Evolutionary conservation across 2,329 filamentous ascomycete genomes (phyloP).

Genomic region (Arthrobotrys sinensis): DNA sequence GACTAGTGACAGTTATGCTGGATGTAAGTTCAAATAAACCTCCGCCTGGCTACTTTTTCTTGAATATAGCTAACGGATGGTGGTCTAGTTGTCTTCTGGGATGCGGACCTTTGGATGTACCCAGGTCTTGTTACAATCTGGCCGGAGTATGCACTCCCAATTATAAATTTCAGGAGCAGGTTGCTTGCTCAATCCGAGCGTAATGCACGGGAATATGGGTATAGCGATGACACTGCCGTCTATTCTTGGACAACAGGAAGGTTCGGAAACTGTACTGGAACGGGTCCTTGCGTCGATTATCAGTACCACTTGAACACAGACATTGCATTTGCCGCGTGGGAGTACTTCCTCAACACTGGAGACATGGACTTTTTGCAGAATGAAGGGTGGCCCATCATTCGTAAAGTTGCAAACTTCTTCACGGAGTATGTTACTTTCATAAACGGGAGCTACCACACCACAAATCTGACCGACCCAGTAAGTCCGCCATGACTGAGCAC

Average conservation of each 20-base stretch:
- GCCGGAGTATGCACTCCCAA: constrained; percentile 75
- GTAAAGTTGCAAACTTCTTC: constrained; percentile 64
- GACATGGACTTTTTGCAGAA: constrained; percentile 73
- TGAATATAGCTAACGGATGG: constrained; percentile 3
- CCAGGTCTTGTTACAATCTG: constrained; percentile 77
- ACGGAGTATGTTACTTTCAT: constrained; percentile 66
- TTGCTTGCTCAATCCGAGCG: constrained; percentile 74
- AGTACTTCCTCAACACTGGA: constrained; percentile 75
- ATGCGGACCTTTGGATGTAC: constrained; percentile 78
- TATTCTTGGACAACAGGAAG: constrained; percentile 79
- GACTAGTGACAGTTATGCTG: constrained; percentile 78
- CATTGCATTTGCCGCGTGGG: constrained; percentile 76
- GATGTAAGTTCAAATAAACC: constrained; percentile 65
- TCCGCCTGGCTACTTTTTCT: neutral
- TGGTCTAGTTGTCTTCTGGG: constrained; percentile 73
- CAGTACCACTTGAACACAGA: constrained; percentile 81
- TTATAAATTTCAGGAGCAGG: constrained; percentile 76
- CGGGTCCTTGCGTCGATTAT: constrained; percentile 78
- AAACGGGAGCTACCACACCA: constrained; percentile 74
- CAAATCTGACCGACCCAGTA: constrained; percentile 81
- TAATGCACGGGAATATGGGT: constrained; percentile 75
- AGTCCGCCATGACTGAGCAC: constrained; percentile 61
- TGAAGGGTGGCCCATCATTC: constrained; percentile 65
- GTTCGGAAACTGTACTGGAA: constrained; percentile 78
- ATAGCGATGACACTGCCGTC: constrained; percentile 68